Percentiles rank a stretch among this genome's conserved stretches.
These are phyloP conservation scores for Fusarium decemcellulare DNA, from an alignment of 2,329 filamentous ascomycete species.

Conservation along the genomic window DNA sequence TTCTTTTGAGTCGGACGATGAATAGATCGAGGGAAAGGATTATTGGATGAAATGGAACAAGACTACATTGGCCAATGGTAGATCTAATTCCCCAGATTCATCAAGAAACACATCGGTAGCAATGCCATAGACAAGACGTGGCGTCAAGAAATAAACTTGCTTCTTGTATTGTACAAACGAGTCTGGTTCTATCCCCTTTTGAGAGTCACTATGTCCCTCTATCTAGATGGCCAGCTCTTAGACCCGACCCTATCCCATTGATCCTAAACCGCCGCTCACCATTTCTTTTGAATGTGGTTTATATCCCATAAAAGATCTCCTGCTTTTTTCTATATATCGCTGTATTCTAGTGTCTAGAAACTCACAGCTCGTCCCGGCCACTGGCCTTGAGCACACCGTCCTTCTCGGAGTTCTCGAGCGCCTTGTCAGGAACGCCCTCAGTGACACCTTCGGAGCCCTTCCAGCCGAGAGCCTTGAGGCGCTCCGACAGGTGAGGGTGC, in stretches of 20 bases:
- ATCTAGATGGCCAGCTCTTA: constrained; percentile 23
- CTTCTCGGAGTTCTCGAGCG: constrained; percentile 52
- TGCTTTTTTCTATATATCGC: constrained; percentile 18
- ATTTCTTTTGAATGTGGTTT: not conserved
- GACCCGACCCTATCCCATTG: constrained; percentile 14
- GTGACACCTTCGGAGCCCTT: constrained; percentile 69
- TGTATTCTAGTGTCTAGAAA: not conserved
- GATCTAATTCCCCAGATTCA: constrained; percentile 14
- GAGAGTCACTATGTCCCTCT: constrained; percentile 17
- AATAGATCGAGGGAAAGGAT: constrained; percentile 33
- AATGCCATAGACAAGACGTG: constrained; percentile 36
- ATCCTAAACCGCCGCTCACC: constrained; percentile 1
- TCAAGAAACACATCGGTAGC: constrained; percentile 35
- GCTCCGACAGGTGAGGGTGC: constrained; percentile 94
- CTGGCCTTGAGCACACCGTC: constrained; percentile 74
- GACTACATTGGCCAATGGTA: constrained; percentile 22
- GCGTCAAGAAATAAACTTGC: constrained; percentile 26
- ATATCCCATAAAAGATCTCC: not conserved
- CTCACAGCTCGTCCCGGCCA: constrained; percentile 81
- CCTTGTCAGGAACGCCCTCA: constrained; percentile 54
- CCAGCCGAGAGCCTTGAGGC: constrained; percentile 92
- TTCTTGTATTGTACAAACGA: constrained; percentile 41
- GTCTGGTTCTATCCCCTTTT: constrained; percentile 31
- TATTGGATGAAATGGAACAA: not conserved
- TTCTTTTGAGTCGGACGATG: constrained; percentile 46